A percentile compares a stretch with the other conserved stretches of the same genome.
Conservation (phyloP, 768 basidiomycete species). For the Lactarius hatsudake region DNA sequence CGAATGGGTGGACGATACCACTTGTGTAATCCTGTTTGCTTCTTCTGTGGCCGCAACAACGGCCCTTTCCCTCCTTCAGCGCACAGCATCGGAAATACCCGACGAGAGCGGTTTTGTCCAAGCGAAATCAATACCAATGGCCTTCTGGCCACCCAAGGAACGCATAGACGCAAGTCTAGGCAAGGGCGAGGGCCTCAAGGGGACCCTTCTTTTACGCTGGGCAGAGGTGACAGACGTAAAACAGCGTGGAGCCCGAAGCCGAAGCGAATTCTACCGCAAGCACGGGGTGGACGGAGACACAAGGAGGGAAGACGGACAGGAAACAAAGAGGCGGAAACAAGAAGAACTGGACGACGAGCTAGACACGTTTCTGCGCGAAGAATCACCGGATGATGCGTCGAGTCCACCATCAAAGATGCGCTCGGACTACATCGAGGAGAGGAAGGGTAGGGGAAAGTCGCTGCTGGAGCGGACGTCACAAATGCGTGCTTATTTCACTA, state of each 20-base stretch:
- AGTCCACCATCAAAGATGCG: constrained; percentile 62
- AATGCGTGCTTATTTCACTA: constrained; percentile 40
- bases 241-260: constrained; percentile 65
- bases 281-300: constrained; percentile 53
- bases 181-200: constrained; percentile 64
- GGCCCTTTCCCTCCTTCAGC: constrained; percentile 49
- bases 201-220: constrained; percentile 71
- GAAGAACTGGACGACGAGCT: constrained; percentile 61
- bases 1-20: constrained; percentile 85
- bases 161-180: constrained; percentile 72
- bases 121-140: constrained; percentile 67
- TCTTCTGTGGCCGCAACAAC: constrained; percentile 51
- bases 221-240: constrained; percentile 71
- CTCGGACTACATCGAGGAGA: constrained; percentile 55
- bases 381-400: constrained; percentile 32
- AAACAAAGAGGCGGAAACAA: constrained; percentile 36
- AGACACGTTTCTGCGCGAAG: constrained; percentile 62
- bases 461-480: constrained; percentile 55
- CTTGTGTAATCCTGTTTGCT: constrained; percentile 75
- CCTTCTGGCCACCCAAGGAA: constrained; percentile 78
- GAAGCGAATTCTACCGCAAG: constrained; percentile 77
- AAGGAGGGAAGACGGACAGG: constrained; percentile 26
- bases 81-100: constrained; percentile 48
- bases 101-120: constrained; percentile 58
- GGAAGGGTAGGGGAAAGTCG: constrained; percentile 41